phyloP scores from a whole-genome alignment of 495 filamentous ascomycete species.

The Podospora tetraspora region DNA sequence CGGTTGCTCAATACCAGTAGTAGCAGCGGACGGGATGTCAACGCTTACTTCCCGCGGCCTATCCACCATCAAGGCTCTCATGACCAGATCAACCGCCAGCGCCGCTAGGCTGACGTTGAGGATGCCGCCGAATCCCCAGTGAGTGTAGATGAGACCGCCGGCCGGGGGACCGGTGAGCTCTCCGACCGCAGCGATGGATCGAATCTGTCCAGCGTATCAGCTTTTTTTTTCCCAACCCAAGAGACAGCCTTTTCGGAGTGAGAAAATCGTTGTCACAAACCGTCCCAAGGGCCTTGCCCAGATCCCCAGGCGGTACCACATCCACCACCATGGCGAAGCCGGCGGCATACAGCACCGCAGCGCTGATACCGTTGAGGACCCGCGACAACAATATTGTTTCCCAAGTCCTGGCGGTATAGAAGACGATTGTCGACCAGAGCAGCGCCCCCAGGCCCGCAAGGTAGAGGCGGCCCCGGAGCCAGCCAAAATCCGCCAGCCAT shows the following conservation, averaged over 20 bases:
- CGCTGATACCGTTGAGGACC: conserved; percentile 10
- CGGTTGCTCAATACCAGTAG: neutral
- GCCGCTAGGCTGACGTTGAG: conserved; percentile 8
- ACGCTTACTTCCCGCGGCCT: neutral
- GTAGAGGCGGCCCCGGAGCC: conserved; percentile 4
- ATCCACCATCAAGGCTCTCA: conserved; percentile 15
- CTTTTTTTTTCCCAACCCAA: neutral
- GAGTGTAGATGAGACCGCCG: conserved; percentile 5
- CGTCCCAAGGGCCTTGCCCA: conserved; percentile 13
- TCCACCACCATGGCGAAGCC: conserved; percentile 12
- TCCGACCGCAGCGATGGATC: conserved; percentile 9
- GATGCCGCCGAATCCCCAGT: conserved; percentile 12
- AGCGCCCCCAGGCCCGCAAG: conserved; percentile 6
- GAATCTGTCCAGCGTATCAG: neutral
- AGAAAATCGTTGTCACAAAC: neutral
- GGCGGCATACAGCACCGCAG: conserved; percentile 12
- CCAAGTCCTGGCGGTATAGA: conserved; percentile 9
- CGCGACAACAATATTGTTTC: conserved; percentile 3
- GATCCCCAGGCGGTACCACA: conserved; percentile 6
- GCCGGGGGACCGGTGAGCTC: conserved; percentile 8
- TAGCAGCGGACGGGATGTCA: neutral
- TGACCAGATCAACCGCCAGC: conserved; percentile 7
- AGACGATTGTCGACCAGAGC: conserved; percentile 7
- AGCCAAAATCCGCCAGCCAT: conserved; percentile 6
- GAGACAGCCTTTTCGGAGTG: neutral